phyloP scores from a whole-genome alignment of 441 rosid species.

The Populus hybrid region DNA sequence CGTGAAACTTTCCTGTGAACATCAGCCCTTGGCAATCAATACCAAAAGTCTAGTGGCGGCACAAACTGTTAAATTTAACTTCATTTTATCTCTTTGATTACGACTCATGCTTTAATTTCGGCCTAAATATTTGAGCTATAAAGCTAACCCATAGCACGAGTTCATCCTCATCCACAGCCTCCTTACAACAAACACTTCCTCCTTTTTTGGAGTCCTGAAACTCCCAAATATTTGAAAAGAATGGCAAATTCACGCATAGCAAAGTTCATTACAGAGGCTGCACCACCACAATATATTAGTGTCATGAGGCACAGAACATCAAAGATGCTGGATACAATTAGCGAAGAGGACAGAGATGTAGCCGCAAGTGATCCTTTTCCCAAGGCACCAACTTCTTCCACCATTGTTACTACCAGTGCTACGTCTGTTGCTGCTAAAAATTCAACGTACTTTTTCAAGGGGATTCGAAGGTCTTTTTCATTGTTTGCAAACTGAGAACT shows the following conservation, averaged over 20 bases:
- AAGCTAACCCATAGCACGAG: conserved; percentile 19
- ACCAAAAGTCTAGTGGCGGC: conserved; percentile 48
- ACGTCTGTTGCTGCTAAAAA: conserved; percentile 9
- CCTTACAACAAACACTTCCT: neutral
- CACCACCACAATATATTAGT: conserved; percentile 79
- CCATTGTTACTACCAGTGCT: neutral
- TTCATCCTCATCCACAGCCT: conserved; percentile 27
- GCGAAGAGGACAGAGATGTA: conserved; percentile 68
- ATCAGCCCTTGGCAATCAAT: conserved; percentile 29
- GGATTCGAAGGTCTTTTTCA: conserved; percentile 41
- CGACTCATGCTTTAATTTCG: conserved; percentile 32
- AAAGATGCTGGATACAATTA: conserved; percentile 79
- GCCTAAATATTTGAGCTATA: conserved; percentile 35
- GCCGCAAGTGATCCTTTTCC: conserved; percentile 27
- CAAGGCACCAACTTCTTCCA: conserved; percentile 18
- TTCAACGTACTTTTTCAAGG: conserved; percentile 38
- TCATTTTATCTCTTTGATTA: conserved; percentile 18
- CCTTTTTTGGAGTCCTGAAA: neutral
- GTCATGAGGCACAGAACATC: conserved; percentile 72
- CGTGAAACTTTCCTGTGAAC: neutral
- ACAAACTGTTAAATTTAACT: conserved; percentile 33
- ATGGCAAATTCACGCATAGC: conserved; percentile 75
- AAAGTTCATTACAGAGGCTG: conserved; percentile 73
- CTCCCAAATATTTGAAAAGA: neutral
- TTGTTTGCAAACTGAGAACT: conserved; percentile 32